phyloP scores from a whole-genome alignment of 2,329 filamentous ascomycete species.

The Geosmithia putterillii region DNA sequence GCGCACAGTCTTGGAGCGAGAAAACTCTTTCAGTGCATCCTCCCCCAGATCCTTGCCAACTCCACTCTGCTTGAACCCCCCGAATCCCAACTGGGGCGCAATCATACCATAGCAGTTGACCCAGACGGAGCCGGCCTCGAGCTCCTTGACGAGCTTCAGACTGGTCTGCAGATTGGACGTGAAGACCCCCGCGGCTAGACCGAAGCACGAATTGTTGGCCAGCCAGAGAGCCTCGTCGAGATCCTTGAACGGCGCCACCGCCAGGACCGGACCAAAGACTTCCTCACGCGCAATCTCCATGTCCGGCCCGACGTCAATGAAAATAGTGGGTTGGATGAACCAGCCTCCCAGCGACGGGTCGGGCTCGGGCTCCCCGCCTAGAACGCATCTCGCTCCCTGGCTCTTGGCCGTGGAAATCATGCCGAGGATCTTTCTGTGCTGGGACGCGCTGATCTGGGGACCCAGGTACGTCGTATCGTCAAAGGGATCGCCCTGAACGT shows the following conservation, averaged over 20 bases:
- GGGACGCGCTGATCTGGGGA: slow-evolving; percentile 25
- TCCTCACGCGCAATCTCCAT: slow-evolving; percentile 30
- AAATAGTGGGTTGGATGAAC: slow-evolving; percentile 15
- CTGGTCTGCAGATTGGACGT: slow-evolving; percentile 48
- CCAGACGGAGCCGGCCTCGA: background rate
- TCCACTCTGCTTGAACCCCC: slow-evolving; percentile 45
- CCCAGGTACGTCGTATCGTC: slow-evolving; percentile 43
- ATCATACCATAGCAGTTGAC: background rate
- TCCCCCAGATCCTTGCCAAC: slow-evolving; percentile 38
- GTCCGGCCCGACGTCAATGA: slow-evolving; percentile 10
- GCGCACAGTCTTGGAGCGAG: too few species aligned
- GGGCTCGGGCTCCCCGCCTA: slow-evolving; percentile 35
- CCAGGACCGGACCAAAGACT: slow-evolving; percentile 38
- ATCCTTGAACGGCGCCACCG: slow-evolving; percentile 31
- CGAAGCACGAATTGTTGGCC: slow-evolving; percentile 33
- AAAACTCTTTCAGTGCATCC: slow-evolving; percentile 4
- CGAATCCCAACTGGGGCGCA: slow-evolving; percentile 5
- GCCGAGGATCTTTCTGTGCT: slow-evolving; percentile 18
- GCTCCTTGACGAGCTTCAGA: background rate
- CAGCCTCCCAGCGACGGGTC: slow-evolving; percentile 10
- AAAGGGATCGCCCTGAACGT: slow-evolving; percentile 16
- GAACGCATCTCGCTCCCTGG: slow-evolving; percentile 47
- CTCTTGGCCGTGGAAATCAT: slow-evolving; percentile 16
- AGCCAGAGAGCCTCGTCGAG: slow-evolving; percentile 54
- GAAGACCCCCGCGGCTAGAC: slow-evolving; percentile 41